These are phyloP conservation scores for Spathaspora gorwiae DNA, from an alignment of 805 yeast genomes.

Conservation along the genomic window DNA sequence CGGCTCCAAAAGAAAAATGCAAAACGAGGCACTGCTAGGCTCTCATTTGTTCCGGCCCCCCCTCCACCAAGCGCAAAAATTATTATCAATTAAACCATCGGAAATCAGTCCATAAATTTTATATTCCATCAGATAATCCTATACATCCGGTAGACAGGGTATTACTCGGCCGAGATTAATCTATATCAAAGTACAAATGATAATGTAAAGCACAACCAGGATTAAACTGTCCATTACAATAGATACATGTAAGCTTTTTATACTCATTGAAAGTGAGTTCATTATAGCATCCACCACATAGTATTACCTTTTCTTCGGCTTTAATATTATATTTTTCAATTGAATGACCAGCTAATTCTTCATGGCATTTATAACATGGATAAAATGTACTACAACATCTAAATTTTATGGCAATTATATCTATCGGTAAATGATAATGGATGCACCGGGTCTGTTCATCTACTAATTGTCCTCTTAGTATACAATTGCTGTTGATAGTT, in stretches of 20 bases:
- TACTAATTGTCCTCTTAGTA: constrained; percentile 7
- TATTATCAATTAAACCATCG: too few species aligned
- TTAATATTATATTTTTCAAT: constrained; percentile 10
- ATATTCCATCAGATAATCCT: too few species aligned
- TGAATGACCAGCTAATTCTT: constrained; percentile 11
- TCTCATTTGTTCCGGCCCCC: too few species aligned
- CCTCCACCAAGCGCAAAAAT: too few species aligned
- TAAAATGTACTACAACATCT: constrained; percentile 33
- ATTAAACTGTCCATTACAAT: constrained; percentile 28
- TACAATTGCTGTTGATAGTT: background rate
- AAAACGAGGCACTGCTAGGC: too few species aligned
- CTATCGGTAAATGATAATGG: constrained; percentile 32
- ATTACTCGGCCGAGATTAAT: background rate
- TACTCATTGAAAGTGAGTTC: constrained; percentile 29
- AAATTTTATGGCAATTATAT: constrained; percentile 37
- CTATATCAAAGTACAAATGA: constrained; percentile 28
- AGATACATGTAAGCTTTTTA: constrained; percentile 13
- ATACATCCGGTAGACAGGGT: background rate
- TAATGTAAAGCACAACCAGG: constrained; percentile 37
- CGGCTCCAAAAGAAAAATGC: too few species aligned
- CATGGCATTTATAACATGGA: constrained; percentile 40
- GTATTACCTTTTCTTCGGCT: constrained; percentile 16
- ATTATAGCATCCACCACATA: constrained; percentile 34
- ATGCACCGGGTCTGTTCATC: constrained; percentile 33
- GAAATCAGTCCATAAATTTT: too few species aligned